These are phyloP conservation scores for Amauroascus verrucosus DNA, from an alignment of 2,329 filamentous ascomycete genomes.

Conservation along the genomic window DNA sequence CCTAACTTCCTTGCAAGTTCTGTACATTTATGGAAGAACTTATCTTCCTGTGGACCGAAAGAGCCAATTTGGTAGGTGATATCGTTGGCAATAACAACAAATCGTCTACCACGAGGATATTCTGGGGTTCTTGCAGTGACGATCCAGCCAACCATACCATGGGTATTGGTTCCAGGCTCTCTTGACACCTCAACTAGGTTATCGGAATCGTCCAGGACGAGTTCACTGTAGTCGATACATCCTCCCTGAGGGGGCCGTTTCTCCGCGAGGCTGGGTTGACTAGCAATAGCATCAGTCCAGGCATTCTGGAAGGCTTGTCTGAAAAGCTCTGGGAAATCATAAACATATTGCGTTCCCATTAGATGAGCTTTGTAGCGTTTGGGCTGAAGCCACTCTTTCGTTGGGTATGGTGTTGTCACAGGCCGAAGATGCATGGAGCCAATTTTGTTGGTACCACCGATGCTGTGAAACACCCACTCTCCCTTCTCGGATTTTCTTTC, in stretches of 20 bases:
- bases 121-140: slow-evolving; percentile 91
- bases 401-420: slow-evolving; percentile 85
- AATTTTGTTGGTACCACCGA: slow-evolving; percentile 88
- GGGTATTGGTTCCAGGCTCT: slow-evolving; percentile 87
- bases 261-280: slow-evolving; percentile 61
- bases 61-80: slow-evolving; percentile 99
- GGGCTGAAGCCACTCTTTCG: slow-evolving; percentile 96
- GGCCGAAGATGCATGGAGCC: slow-evolving; percentile 89
- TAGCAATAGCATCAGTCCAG: slow-evolving; percentile 68
- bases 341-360: slow-evolving; percentile 98
- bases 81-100: slow-evolving; percentile 96
- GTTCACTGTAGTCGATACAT: slow-evolving; percentile 86
- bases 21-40: slow-evolving; percentile 98
- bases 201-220: slow-evolving; percentile 89
- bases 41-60: slow-evolving; percentile 91
- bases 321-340: slow-evolving; percentile 99
- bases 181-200: slow-evolving; percentile 86
- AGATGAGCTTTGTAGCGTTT: slow-evolving; percentile 99
- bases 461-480: slow-evolving; percentile 97
- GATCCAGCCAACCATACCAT: slow-evolving; percentile 98
- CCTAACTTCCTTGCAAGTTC: slow-evolving; percentile 88
- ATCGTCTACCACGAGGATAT: slow-evolving; percentile 82
- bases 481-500: slow-evolving; percentile 97
- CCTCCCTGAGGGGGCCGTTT: slow-evolving; percentile 79
- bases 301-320: slow-evolving; percentile 93